A percentile compares a stretch with the other conserved stretches of the same genome.
These are phyloP conservation scores for Aspergillus aculeatinus DNA, from an alignment of 2,329 filamentous ascomycete species.

Conservation along the genomic window DNA sequence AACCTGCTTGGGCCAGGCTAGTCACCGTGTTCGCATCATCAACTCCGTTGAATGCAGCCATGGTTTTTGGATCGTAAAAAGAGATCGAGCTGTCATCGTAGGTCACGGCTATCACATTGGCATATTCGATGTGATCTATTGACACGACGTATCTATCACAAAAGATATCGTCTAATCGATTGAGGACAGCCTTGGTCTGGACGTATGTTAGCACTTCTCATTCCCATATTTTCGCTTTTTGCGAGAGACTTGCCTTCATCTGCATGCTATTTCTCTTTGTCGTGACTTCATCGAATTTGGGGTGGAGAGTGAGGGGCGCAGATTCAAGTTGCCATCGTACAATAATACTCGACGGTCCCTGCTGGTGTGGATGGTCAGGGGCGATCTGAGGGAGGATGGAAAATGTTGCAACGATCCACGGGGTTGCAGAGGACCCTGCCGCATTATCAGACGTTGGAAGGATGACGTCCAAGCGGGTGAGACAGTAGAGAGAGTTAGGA, in stretches of 20 bases:
- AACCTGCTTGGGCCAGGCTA: constrained; percentile 74
- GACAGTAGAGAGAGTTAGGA: constrained; percentile 50
- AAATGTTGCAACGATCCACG: constrained; percentile 71
- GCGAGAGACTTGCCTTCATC: constrained; percentile 30
- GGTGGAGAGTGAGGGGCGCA: constrained; percentile 64
- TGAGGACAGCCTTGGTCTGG: constrained; percentile 54
- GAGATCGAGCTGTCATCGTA: constrained; percentile 80
- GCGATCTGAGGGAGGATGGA: constrained; percentile 57
- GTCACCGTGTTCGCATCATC: constrained; percentile 65
- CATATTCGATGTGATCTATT: constrained; percentile 66
- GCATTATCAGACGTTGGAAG: constrained; percentile 62
- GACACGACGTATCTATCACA: constrained; percentile 70
- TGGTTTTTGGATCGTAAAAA: constrained; percentile 72
- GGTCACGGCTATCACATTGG: constrained; percentile 68
- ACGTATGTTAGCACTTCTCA: constrained; percentile 12
- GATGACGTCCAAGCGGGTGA: constrained; percentile 75
- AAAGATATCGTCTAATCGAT: constrained; percentile 65
- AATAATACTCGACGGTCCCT: constrained; percentile 70
- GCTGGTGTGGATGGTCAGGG: constrained; percentile 56
- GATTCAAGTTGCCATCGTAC: constrained; percentile 78
- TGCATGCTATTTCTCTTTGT: constrained; percentile 59
- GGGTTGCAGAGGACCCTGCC: constrained; percentile 55
- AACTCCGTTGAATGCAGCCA: constrained; percentile 66
- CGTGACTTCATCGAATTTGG: constrained; percentile 74
- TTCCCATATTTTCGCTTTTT: constrained; percentile 9